Evolutionary conservation across 257 asterid genomes (phyloP).

Genomic region (Petunia axillaris): DNA sequence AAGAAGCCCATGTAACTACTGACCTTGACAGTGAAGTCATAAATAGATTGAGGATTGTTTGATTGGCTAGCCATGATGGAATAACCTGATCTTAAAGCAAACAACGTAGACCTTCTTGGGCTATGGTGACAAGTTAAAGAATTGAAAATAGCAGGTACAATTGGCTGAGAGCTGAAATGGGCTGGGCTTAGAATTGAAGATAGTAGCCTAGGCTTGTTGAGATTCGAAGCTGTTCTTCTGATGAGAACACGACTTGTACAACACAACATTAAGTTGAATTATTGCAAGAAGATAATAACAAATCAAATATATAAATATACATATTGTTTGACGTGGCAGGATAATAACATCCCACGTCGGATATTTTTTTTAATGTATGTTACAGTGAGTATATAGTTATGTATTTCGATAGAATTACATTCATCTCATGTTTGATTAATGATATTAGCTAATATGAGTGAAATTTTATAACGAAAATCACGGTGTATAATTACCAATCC

Average conservation of each 20-base stretch:
- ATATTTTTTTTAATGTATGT: too few relatives aligned
- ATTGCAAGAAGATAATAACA: too few relatives aligned
- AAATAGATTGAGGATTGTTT: slow-evolving; percentile 64
- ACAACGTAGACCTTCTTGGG: slow-evolving; percentile 21
- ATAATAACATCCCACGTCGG: too few relatives aligned
- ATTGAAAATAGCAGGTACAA: slow-evolving; percentile 16
- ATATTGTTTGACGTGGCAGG: too few relatives aligned
- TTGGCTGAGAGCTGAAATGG: slow-evolving; percentile 32
- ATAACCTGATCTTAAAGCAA: slow-evolving; percentile 30
- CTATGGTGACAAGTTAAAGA: not conserved
- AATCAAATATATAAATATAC: too few relatives aligned
- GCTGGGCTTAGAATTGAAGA: slow-evolving; percentile 33
- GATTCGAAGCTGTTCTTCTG: not conserved
- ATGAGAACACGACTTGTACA: slow-evolving; percentile 22
- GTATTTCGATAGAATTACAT: too few relatives aligned
- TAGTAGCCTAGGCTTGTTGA: slow-evolving; percentile 22
- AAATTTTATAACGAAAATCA: too few relatives aligned
- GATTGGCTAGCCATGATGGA: slow-evolving; percentile 65
- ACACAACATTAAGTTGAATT: slow-evolving; percentile 29
- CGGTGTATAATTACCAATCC: too few relatives aligned
- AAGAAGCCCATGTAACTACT: too few relatives aligned
- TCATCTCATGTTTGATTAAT: too few relatives aligned
- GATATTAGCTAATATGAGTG: too few relatives aligned
- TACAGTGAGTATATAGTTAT: too few relatives aligned
- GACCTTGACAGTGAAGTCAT: slow-evolving; percentile 81